Evolutionary conservation across 768 basidiomycete genomes (phyloP).

Genomic region (Dioszegia crocea): DNA sequence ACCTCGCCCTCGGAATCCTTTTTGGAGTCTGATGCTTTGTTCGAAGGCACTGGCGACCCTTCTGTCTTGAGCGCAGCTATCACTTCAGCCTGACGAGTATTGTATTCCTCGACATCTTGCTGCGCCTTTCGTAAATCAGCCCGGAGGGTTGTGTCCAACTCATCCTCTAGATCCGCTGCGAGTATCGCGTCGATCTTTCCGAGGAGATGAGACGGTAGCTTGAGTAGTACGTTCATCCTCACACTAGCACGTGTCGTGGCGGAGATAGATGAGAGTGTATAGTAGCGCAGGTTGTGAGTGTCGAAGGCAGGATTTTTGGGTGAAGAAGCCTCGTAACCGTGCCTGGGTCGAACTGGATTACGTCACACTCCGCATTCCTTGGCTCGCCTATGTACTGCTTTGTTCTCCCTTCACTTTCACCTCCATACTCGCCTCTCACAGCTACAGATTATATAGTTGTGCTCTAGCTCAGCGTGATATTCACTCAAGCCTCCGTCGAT

Average conservation of each 20-base stretch:
- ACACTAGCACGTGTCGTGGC: no score
- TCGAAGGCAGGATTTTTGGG: no score
- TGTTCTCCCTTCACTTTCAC: not conserved
- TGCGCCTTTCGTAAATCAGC: not conserved
- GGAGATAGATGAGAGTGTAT: no score
- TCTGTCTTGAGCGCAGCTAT: not conserved
- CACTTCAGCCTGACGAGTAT: not conserved
- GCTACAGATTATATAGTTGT: no score
- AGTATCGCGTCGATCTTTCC: constrained; percentile 25
- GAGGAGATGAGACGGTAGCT: constrained; percentile 26
- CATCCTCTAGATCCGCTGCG: constrained; percentile 9
- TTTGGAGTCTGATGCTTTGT: not conserved
- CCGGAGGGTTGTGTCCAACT: not conserved
- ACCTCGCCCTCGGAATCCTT: no score
- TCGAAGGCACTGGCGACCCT: not conserved
- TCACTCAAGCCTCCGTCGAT: no score
- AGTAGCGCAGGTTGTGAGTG: no score
- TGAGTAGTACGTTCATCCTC: constrained; percentile 9
- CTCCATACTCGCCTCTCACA: no score
- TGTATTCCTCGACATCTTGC: not conserved
- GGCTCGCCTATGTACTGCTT: not conserved
- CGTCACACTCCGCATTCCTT: constrained; percentile 3
- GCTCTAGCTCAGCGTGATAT: no score
- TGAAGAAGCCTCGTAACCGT: not conserved
- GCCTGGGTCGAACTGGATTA: not conserved